These are phyloP conservation scores for Claviceps spartinae DNA, from an alignment of 2,329 filamentous ascomycete genomes.

Conservation along the genomic window DNA sequence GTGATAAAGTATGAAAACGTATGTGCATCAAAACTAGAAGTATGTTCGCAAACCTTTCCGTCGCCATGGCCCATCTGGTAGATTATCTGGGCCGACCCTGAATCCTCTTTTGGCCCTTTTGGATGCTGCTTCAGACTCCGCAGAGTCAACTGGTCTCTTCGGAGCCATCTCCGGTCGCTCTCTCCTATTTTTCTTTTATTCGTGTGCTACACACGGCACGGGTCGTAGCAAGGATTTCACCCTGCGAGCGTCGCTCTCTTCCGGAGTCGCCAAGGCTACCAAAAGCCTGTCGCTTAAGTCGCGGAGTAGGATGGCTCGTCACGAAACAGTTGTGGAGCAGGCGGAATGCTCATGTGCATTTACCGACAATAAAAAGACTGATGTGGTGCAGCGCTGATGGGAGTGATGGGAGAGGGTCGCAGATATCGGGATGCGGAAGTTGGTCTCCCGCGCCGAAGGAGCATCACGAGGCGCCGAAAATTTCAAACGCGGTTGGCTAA, in stretches of 20 bases:
- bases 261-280: not conserved
- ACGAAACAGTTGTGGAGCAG: not conserved
- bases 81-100: constrained; percentile 73
- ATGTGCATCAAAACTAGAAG: not conserved
- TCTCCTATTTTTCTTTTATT: not conserved
- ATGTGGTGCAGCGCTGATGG: too few relatives aligned
- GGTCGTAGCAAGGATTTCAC: not conserved
- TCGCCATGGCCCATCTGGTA: constrained; percentile 79
- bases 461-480: not conserved
- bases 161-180: constrained; percentile 15
- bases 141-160: constrained; percentile 18
- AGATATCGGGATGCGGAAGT: too few relatives aligned
- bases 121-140: constrained; percentile 20
- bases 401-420: too few relatives aligned
- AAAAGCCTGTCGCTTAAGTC: too few relatives aligned
- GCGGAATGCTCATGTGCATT: not conserved
- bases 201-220: not conserved
- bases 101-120: constrained; percentile 59
- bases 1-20: not conserved
- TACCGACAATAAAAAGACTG: too few relatives aligned
- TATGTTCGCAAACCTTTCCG: constrained; percentile 45
- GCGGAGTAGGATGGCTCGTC: too few relatives aligned
- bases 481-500: not conserved
- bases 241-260: too few relatives aligned
- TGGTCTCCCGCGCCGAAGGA: not conserved